These are phyloP conservation scores for Neopestalotiopsis clavispora DNA, from an alignment of 2,329 filamentous ascomycete genomes.

Conservation along the genomic window DNA sequence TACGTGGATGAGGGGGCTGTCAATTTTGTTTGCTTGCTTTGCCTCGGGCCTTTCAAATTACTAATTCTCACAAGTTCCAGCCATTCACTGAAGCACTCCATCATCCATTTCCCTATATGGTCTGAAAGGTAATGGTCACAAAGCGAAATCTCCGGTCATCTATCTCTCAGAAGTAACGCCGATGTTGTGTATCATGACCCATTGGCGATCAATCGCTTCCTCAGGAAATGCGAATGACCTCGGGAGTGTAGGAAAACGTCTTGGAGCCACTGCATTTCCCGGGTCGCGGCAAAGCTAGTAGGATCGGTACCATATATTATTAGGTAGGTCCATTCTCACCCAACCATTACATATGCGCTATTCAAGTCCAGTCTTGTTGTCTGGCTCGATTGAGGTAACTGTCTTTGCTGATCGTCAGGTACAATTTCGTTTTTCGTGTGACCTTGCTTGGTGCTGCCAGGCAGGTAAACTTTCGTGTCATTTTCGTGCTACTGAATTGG, in stretches of 20 bases:
- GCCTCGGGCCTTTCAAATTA: background rate
- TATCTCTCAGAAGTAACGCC: background rate
- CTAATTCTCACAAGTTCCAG: background rate
- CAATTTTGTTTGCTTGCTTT: slow-evolving; percentile 2
- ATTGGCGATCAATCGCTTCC: background rate
- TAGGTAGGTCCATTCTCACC: background rate
- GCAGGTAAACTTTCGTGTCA: background rate
- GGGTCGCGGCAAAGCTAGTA: background rate
- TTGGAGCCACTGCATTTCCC: background rate
- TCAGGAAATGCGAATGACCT: no score
- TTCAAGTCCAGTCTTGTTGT: background rate
- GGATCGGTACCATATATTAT: background rate
- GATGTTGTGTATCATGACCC: background rate
- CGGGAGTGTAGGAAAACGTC: background rate
- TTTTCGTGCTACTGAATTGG: background rate
- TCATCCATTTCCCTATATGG: background rate
- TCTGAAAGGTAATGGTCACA: background rate
- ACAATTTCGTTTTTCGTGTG: slow-evolving; percentile 1
- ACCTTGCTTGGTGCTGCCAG: background rate
- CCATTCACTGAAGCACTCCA: no score
- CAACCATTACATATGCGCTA: background rate
- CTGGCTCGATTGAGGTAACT: background rate
- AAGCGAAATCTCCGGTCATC: no score
- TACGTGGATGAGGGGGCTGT: background rate
- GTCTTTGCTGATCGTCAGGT: background rate